Evolutionary conservation across 495 filamentous ascomycete species (phyloP).

Genomic region (Rhizodiscina lignyota): DNA sequence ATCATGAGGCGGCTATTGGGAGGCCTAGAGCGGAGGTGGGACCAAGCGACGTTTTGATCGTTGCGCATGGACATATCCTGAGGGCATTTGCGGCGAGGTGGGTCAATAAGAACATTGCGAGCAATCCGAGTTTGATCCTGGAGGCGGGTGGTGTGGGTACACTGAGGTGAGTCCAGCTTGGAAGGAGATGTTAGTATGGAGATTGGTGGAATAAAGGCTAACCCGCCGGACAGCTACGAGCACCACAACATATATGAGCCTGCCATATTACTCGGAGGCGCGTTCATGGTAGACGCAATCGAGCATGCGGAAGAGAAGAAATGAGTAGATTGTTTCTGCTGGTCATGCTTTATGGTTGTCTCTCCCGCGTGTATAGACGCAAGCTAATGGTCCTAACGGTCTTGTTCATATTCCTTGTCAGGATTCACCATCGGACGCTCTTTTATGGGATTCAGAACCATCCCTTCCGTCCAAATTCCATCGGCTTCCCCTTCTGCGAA

Average conservation of each 20-base stretch:
- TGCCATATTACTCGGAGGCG: conserved; percentile 51
- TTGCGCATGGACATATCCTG: conserved; percentile 27
- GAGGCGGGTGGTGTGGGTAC: conserved; percentile 38
- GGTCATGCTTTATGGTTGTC: too few species aligned
- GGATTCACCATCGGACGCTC: too few species aligned
- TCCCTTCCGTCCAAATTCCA: too few species aligned
- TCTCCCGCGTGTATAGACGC: too few species aligned
- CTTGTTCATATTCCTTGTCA: too few species aligned
- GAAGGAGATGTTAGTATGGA: not conserved
- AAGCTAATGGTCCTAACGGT: too few species aligned
- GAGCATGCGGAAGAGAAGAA: conserved; percentile 18
- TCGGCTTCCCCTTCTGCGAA: too few species aligned
- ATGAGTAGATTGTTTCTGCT: too few species aligned
- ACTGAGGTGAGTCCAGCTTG: conserved; percentile 32
- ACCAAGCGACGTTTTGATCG: conserved; percentile 24
- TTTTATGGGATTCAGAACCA: too few species aligned
- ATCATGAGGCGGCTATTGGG: conserved; percentile 19
- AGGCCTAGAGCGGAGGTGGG: conserved; percentile 10
- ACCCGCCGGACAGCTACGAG: conserved; percentile 32
- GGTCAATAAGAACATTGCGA: conserved; percentile 13
- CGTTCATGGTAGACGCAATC: conserved; percentile 40
- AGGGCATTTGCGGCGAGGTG: conserved; percentile 20
- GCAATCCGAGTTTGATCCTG: conserved; percentile 23
- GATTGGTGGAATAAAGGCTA: conserved; percentile 6
- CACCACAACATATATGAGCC: conserved; percentile 49